These are phyloP conservation scores for Teunomyces stri DNA, from an alignment of 805 yeast species.

Conservation along the genomic window DNA sequence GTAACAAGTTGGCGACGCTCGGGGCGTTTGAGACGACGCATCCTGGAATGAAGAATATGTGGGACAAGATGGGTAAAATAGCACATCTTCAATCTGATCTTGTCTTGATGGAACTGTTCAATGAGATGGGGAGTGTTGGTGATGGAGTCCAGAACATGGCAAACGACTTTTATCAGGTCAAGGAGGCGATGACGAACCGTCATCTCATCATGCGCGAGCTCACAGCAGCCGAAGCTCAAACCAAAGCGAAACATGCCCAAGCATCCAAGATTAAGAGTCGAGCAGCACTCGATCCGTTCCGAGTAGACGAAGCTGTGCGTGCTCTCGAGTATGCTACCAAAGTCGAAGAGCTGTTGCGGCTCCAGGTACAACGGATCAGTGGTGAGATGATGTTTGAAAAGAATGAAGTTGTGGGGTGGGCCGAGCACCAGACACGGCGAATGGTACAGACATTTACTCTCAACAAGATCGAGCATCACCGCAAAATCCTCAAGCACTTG, in stretches of 20 bases:
- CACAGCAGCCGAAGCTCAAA: conserved; percentile 69
- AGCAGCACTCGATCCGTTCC: conserved; percentile 76
- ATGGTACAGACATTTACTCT: conserved; percentile 60
- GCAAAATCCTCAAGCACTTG: conserved; percentile 72
- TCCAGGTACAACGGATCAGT: conserved; percentile 77
- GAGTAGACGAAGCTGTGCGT: conserved; percentile 86
- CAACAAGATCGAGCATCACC: conserved; percentile 79
- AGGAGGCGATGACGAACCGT: conserved; percentile 90
- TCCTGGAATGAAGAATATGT: conserved; percentile 71
- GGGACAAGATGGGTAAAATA: conserved; percentile 75
- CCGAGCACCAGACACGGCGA: conserved; percentile 54
- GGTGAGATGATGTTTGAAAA: conserved; percentile 81
- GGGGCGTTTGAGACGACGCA: conserved; percentile 47
- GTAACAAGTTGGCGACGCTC: conserved; percentile 38
- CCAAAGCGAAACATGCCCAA: conserved; percentile 65
- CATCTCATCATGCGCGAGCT: conserved; percentile 91
- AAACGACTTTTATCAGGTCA: conserved; percentile 79
- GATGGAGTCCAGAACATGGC: conserved; percentile 67
- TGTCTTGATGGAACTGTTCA: conserved; percentile 65
- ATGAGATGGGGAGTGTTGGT: conserved; percentile 70
- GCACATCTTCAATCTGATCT: conserved; percentile 72
- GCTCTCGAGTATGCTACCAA: conserved; percentile 75
- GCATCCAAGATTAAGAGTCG: conserved; percentile 71
- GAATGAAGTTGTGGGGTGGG: conserved; percentile 52
- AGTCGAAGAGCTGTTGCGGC: conserved; percentile 70